Conservation (phyloP, 495 filamentous ascomycete species). For the Xylaria flabelliformis region DNA sequence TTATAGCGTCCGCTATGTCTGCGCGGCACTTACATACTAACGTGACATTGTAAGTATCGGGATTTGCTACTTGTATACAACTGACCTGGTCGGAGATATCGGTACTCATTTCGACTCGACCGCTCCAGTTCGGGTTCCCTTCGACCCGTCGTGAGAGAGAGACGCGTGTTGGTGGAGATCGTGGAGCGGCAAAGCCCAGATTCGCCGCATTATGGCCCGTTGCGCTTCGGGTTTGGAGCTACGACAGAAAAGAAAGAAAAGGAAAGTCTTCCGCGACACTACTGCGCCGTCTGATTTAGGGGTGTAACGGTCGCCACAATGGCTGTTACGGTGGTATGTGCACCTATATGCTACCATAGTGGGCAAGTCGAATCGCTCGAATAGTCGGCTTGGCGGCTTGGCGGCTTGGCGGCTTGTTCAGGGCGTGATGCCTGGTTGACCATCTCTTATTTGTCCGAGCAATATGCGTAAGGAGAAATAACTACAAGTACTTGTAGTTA, state of each 20-base stretch:
- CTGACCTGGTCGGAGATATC: conserved; percentile 17
- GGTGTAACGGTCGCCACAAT: conserved; percentile 24
- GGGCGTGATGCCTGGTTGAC: conserved; percentile 1
- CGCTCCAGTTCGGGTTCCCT: conserved; percentile 1
- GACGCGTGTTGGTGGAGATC: conserved; percentile 13
- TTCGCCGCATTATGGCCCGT: conserved; percentile 13
- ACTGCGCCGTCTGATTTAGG: conserved; percentile 8
- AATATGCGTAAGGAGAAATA: not conserved
- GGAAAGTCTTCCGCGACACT: conserved; percentile 14
- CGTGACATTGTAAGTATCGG: not conserved
- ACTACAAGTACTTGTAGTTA: not conserved
- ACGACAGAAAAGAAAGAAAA: conserved; percentile 12
- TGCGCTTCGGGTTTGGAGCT: conserved; percentile 1
- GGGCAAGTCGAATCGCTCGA: not conserved
- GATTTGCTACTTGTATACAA: not conserved
- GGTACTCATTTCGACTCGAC: not conserved
- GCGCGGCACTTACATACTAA: not conserved
- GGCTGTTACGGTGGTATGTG: conserved; percentile 13
- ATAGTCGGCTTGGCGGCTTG: conserved; percentile 14
- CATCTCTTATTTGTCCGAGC: not conserved
- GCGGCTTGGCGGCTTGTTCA: conserved; percentile 9
- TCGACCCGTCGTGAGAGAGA: conserved; percentile 10
- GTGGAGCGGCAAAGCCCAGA: conserved; percentile 5
- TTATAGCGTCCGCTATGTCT: not conserved
- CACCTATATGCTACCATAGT: conserved; percentile 1